Percentiles rank a stretch among this genome's conserved stretches.
phyloP scores from a whole-genome alignment of 768 basidiomycete genomes.

The Tricholoma sp. region DNA sequence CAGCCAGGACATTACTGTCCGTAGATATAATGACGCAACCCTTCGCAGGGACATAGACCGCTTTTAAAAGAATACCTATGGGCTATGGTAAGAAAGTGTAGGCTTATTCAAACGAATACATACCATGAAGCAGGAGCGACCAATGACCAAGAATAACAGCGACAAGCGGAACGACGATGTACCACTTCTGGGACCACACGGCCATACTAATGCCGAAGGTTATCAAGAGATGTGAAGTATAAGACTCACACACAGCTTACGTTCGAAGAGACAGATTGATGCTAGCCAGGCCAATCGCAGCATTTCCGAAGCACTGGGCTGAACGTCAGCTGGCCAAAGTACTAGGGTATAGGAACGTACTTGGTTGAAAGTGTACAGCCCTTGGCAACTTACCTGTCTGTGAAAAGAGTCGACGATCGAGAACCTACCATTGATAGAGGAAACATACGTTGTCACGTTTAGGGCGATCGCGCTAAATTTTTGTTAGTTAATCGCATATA shows the following conservation, averaged over 20 bases:
- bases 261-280: slow-evolving; percentile 67
- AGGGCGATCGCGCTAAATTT: slow-evolving; percentile 45
- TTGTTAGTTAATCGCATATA: slow-evolving; percentile 4
- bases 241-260: slow-evolving; percentile 32
- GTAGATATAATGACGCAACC: slow-evolving; percentile 59
- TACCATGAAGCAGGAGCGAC: slow-evolving; percentile 67
- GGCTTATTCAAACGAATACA: slow-evolving; percentile 1
- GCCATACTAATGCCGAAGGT: slow-evolving; percentile 45
- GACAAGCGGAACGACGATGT: slow-evolving; percentile 47
- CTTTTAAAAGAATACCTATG: slow-evolving; percentile 54
- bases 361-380: slow-evolving; percentile 63
- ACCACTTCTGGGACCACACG: slow-evolving; percentile 59
- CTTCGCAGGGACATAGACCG: slow-evolving; percentile 42
- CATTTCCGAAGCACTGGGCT: slow-evolving; percentile 49
- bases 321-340: background rate
- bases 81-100: background rate
- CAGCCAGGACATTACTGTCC: slow-evolving; percentile 53
- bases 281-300: slow-evolving; percentile 63
- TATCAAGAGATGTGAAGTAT: background rate
- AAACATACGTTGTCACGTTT: slow-evolving; percentile 47
- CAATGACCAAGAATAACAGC: slow-evolving; percentile 62
- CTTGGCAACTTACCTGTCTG: slow-evolving; percentile 58
- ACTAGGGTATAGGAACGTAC: slow-evolving; percentile 20
- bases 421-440: background rate
- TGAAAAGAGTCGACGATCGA: background rate